Evolutionary conservation across 1,139 yeast genomes (phyloP).

Genomic region (Pichia sp.): DNA sequence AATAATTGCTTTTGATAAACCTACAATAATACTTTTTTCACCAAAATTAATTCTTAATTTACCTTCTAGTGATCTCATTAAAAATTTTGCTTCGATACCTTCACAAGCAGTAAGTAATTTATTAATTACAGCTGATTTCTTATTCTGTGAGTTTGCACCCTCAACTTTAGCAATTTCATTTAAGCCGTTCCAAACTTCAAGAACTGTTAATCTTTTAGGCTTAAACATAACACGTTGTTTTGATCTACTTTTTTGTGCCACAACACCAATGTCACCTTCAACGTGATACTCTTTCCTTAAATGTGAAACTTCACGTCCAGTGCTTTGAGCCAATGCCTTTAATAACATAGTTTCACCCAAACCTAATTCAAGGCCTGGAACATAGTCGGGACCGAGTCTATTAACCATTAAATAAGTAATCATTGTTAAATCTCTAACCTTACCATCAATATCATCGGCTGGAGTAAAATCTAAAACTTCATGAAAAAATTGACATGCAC

Average conservation of each 20-base stretch:
- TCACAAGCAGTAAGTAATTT: constrained; percentile 81
- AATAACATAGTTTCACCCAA: constrained; percentile 83
- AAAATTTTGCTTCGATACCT: constrained; percentile 83
- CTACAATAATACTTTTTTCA: constrained; percentile 80
- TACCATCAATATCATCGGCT: constrained; percentile 19
- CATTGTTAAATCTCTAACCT: constrained; percentile 52
- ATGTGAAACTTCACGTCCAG: constrained; percentile 70
- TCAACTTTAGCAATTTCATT: constrained; percentile 70
- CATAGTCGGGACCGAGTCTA: constrained; percentile 91
- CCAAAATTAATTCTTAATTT: constrained; percentile 90
- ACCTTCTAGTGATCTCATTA: constrained; percentile 87
- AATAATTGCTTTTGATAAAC: constrained; percentile 77
- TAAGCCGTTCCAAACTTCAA: constrained; percentile 65
- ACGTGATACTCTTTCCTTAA: constrained; percentile 70
- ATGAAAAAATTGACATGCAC: constrained; percentile 64
- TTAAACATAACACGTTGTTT: constrained; percentile 92
- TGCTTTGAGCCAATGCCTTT: constrained; percentile 85
- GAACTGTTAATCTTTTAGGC: constrained; percentile 72
- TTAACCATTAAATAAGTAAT: constrained; percentile 82
- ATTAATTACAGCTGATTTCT: constrained; percentile 71
- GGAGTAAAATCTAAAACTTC: constrained; percentile 44
- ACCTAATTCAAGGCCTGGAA: constrained; percentile 78
- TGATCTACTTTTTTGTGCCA: constrained; percentile 77
- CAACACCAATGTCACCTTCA: constrained; percentile 84
- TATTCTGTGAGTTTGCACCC: constrained; percentile 80